Conservation (phyloP, 2,329 filamentous ascomycete species). For the Botryotinia narcissicola region DNA sequence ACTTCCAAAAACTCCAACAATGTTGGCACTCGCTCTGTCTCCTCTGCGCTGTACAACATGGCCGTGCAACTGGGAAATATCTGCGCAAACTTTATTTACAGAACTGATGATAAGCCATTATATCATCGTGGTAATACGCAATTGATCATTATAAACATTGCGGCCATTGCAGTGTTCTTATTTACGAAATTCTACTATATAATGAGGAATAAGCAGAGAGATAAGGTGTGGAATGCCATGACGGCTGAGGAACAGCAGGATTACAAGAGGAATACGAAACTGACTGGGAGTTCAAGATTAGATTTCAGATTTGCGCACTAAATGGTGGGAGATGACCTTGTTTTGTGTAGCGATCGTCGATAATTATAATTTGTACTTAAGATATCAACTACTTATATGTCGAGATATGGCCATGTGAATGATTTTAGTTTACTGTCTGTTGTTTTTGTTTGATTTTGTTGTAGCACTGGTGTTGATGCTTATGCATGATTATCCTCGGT, state of each 20-base stretch:
- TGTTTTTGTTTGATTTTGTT: too few species aligned
- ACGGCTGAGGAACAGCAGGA: conserved; percentile 41
- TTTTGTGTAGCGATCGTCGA: neutral
- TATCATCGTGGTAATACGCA: conserved; percentile 58
- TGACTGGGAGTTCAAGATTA: conserved; percentile 42
- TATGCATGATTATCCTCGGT: neutral
- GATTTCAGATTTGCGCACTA: conserved; percentile 43
- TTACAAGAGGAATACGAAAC: conserved; percentile 41
- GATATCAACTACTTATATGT: neutral
- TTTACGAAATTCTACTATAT: conserved; percentile 50
- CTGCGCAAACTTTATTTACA: conserved; percentile 47
- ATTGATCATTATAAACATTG: conserved; percentile 49
- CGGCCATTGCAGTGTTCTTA: conserved; percentile 50
- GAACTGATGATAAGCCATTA: conserved; percentile 51
- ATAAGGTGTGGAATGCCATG: conserved; percentile 47
- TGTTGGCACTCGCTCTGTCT: conserved; percentile 61
- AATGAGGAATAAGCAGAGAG: conserved; percentile 43
- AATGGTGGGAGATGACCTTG: neutral
- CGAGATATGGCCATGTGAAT: neutral
- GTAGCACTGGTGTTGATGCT: neutral
- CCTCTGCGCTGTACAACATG: conserved; percentile 60
- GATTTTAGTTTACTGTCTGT: neutral
- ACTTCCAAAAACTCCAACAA: conserved; percentile 58
- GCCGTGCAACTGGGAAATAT: conserved; percentile 43
- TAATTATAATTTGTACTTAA: neutral